Evolutionary conservation across 2,329 filamentous ascomycete species (phyloP).

Genomic region (Pseudopyricularia javanii): DNA sequence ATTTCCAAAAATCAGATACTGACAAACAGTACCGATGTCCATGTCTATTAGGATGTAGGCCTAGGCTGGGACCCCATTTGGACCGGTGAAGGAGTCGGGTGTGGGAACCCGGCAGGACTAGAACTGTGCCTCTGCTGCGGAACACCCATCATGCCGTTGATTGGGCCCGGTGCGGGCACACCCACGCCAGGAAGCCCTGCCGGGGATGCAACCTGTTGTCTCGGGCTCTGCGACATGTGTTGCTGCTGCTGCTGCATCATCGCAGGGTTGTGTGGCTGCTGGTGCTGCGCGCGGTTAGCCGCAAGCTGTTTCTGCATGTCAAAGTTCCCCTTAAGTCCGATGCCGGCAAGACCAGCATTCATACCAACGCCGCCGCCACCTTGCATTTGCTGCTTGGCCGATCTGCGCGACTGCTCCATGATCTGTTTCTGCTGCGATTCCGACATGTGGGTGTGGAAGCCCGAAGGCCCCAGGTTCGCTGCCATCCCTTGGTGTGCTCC

Average conservation of each 20-base stretch:
- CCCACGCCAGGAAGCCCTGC: neutral
- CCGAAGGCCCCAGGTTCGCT: neutral
- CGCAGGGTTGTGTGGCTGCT: neutral
- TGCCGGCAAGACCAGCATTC: constrained; percentile 22
- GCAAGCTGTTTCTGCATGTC: constrained; percentile 22
- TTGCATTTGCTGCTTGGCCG: constrained; percentile 27
- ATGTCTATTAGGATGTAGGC: neutral
- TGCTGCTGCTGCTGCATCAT: constrained; percentile 4
- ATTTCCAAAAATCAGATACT: neutral
- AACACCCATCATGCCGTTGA: constrained; percentile 9
- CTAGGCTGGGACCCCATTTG: neutral
- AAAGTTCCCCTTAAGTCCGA: constrained; percentile 20
- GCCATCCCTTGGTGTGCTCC: neutral
- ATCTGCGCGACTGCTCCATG: constrained; percentile 14
- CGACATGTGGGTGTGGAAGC: constrained; percentile 1
- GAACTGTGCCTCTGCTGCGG: constrained; percentile 4
- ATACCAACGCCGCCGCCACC: constrained; percentile 15
- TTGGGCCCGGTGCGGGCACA: constrained; percentile 2
- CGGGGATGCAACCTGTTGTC: neutral
- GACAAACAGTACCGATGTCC: no score
- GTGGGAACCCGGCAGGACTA: constrained; percentile 7
- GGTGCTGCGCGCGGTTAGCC: constrained; percentile 14
- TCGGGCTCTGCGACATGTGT: constrained; percentile 1
- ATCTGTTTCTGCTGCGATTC: constrained; percentile 11
- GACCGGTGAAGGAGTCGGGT: neutral